These are phyloP conservation scores for Diaporthe sp. DNA, from an alignment of 2,329 filamentous ascomycete species.

Conservation along the genomic window DNA sequence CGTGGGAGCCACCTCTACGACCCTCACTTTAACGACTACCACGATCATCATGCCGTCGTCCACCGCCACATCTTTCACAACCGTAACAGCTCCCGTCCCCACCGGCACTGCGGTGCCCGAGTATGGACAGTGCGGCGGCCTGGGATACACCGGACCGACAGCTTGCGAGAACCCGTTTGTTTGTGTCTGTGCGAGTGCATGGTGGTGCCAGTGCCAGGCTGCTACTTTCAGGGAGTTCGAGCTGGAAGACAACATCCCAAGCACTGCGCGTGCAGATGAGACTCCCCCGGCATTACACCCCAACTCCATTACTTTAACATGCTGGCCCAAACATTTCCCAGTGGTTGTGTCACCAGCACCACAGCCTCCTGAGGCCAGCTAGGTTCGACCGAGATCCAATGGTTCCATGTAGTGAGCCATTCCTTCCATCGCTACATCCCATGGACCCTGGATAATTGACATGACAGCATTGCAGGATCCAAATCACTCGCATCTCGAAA, in stretches of 20 bases:
- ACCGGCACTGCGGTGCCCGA: constrained; percentile 41
- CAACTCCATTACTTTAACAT: too few species aligned
- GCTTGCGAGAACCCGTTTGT: constrained; percentile 44
- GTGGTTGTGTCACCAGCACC: too few species aligned
- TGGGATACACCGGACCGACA: constrained; percentile 46
- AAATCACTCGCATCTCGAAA: too few species aligned
- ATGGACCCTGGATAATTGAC: too few species aligned
- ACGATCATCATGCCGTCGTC: not conserved
- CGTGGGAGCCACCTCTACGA: not conserved
- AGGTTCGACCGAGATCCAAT: too few species aligned
- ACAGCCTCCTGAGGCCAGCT: too few species aligned
- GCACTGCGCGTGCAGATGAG: not conserved
- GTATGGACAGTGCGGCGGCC: constrained; percentile 50
- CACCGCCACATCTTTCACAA: not conserved
- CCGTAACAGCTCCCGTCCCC: constrained; percentile 6
- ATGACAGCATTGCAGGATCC: too few species aligned
- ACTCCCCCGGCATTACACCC: not conserved
- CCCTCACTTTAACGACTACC: not conserved
- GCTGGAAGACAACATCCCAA: not conserved
- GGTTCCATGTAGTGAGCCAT: too few species aligned
- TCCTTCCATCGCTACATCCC: too few species aligned
- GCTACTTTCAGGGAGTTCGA: not conserved
- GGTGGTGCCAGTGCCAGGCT: constrained; percentile 47
- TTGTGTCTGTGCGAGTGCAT: constrained; percentile 42
- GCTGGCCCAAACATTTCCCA: too few species aligned